Evolutionary conservation across 1,139 yeast species (phyloP), one percentile per base, ranked within the genome.

Genomic region (Petasospora fabianii): DNA sequence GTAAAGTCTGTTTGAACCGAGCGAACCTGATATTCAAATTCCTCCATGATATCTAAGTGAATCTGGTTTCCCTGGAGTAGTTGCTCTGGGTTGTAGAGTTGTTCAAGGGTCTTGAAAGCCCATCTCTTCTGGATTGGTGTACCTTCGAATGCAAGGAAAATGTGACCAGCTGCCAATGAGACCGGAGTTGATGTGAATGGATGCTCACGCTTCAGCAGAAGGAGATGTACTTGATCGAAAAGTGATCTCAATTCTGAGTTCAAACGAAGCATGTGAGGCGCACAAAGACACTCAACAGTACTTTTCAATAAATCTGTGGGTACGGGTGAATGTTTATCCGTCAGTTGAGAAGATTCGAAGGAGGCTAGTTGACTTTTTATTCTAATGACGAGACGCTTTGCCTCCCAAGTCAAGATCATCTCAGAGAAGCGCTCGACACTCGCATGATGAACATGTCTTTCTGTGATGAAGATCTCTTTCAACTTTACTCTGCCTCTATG

Each of bases 141-240:
- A 0, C 82, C 85, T 39, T 75, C 79, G 43, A 78, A 73, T 39
- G 75, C 51, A 24, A 77, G 64, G 53, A 65, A 77, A 3, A 82
- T 56, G 5, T 71, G 44, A 2, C 84, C 85, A 0, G 87, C 70
- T 12, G 64, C 55, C 3, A 62, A 45, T 6, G 50, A 44, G 28
- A 46, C 39, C 24, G 54, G 34, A 13, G 44, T 49, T 15, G 54
- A 40, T 5, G 52, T 50, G 24, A 60, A 46, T 4, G 53, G 50
- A 39, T 57, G 54, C 24, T 55, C 58, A 20, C 50, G 46, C 20
- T 46, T 53, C 31, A 54, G 43, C 17, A 66, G 43, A 14, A 49
- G 50, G 27, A 55, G 55, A 38, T 67, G 56, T 15, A 62, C 46
- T 17, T 53, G 51, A 43, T 60, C 55, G 46, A 72, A 71, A 2